Conservation (phyloP, 2,329 filamentous ascomycete genomes). For the Verruconis gallopava region DNA sequence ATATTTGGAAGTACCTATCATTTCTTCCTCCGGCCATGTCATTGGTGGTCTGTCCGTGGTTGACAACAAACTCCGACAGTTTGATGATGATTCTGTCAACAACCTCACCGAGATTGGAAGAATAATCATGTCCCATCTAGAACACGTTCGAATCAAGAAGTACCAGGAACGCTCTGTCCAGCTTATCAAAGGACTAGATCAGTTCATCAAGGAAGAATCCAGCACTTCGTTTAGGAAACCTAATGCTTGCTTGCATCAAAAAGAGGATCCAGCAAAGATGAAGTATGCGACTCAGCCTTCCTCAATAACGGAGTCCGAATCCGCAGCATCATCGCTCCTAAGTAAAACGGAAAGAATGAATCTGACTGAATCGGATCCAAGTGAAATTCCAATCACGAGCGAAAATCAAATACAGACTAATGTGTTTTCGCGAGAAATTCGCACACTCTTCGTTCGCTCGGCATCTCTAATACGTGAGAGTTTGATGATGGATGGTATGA, state of each 20-base stretch:
- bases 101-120: slow-evolving; percentile 12
- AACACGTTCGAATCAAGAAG: slow-evolving; percentile 12
- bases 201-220: slow-evolving; percentile 11
- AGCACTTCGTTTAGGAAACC: background rate
- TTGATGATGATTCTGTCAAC: slow-evolving; percentile 11
- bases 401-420: background rate
- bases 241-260: too few relatives aligned
- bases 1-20: slow-evolving; percentile 22
- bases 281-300: background rate
- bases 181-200: slow-evolving; percentile 13
- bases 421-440: background rate
- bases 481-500: slow-evolving; percentile 5
- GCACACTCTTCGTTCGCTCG: background rate
- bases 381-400: background rate
- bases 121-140: slow-evolving; percentile 13
- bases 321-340: background rate
- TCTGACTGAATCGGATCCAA: too few relatives aligned
- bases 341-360: background rate
- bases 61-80: slow-evolving; percentile 17
- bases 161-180: slow-evolving; percentile 10
- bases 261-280: too few relatives aligned
- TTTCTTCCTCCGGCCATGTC: slow-evolving; percentile 19
- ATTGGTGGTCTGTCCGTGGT: slow-evolving; percentile 24
- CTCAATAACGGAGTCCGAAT: background rate
- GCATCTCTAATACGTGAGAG: slow-evolving; percentile 5